Percentiles rank a stretch among this genome's conserved stretches.
These are phyloP conservation scores for Sophora flavescens DNA, from an alignment of 306 rosid genomes.

Conservation along the genomic window DNA sequence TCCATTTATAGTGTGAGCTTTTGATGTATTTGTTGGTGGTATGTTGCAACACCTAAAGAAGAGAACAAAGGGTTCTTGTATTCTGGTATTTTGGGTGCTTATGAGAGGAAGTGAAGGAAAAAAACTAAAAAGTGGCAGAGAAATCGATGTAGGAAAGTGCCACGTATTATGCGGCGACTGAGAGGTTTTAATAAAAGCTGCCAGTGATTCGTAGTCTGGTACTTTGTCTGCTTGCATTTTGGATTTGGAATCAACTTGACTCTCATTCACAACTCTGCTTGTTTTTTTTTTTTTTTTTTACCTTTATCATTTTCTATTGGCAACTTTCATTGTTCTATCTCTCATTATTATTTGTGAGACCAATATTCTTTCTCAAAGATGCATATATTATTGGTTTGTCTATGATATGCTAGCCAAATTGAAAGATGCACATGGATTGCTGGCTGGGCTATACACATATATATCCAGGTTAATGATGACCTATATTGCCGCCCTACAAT, in stretches of 20 bases:
- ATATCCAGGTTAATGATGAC: conserved; percentile 16
- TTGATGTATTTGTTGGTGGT: conserved; percentile 44
- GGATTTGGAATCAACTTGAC: conserved; percentile 76
- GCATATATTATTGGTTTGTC: background rate
- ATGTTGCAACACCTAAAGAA: conserved; percentile 28
- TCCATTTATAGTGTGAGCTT: conserved; percentile 41
- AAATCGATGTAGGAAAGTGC: conserved; percentile 69
- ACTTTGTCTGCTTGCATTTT: conserved; percentile 68
- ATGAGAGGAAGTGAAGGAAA: conserved; percentile 30
- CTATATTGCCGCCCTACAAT: conserved; percentile 4
- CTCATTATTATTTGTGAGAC: conserved; percentile 23
- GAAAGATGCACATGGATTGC: conserved; percentile 26
- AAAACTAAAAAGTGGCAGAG: conserved; percentile 45
- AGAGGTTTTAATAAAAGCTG: conserved; percentile 59
- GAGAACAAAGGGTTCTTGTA: conserved; percentile 51
- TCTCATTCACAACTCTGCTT: conserved; percentile 39
- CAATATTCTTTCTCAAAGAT: conserved; percentile 36
- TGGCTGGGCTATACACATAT: background rate
- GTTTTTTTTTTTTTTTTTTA: conserved; percentile 10
- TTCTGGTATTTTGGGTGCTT: conserved; percentile 55
- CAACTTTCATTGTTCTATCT: background rate
- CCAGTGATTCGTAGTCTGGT: conserved; percentile 53
- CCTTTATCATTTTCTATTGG: conserved; percentile 8
- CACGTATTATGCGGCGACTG: conserved; percentile 85
- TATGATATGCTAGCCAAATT: conserved; percentile 7